Evolutionary conservation across 352 stramenopile species (phyloP), one percentile per base, ranked within the genome.

Genomic region (Elongisporangium undulatum): DNA sequence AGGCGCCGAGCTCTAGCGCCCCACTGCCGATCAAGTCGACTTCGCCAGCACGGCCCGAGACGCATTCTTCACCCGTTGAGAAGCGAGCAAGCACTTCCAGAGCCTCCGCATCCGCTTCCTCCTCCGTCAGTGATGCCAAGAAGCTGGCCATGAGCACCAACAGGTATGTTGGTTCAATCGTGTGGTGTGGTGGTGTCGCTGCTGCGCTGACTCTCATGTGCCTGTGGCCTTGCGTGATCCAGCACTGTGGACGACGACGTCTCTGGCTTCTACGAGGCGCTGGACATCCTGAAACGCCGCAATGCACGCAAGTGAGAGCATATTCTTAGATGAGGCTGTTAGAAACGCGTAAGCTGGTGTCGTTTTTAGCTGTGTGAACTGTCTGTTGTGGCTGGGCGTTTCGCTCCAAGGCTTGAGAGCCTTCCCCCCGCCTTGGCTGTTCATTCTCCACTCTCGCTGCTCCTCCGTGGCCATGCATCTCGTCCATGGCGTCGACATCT

Each of bases 401-500:
- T 45, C 34, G 34, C 17, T 4, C 34, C 23, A 26, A 10, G 34
- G 7, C 7, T 45, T 2, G 34, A 17, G 34, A n/a, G n/a, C n/a
- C n/a, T 45, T 45, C 17, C 12, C 2, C 16, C 2, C 34, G 3
- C 34, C 26, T 38, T 38, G 26, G 2, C 34, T 45, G 34, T 17
- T 45, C 34, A 45, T 45, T 45, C 34, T 45, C 12, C 34, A 12
- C 34, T 17, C 34, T 3, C 34, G 34, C 5, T 3, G 34, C 34
- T 15, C 34, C 12, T 3, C 34, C 34, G 17, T 45, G 34, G 12
- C 34, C 20, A 51, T 52, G 21, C 71, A 70, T 59, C 57, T 89
- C 59, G 79, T 88, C 15, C 81, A 94, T 34, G 85, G 85, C 39
- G 81, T 94, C 19, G 81, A 94, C 59, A 92, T 94, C 72, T 87